A percentile compares a stretch with the other conserved stretches of the same genome.
These are phyloP conservation scores for Epichloe typhina DNA, from an alignment of 2,329 filamentous ascomycete species.

Conservation along the genomic window DNA sequence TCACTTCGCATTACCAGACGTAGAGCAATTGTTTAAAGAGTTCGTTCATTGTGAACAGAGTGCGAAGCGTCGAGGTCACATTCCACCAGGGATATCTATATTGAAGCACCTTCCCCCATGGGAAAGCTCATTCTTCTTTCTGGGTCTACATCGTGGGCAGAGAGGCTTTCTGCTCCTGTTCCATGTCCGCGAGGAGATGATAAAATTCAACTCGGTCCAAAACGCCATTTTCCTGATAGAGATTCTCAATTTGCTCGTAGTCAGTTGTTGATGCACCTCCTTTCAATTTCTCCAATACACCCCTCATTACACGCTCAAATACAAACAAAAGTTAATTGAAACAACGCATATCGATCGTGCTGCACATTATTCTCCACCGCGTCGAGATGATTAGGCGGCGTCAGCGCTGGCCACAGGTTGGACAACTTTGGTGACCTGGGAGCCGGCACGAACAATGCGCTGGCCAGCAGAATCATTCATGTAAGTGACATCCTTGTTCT, in stretches of 20 bases:
- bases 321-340: neutral
- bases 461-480: constrained; percentile 71
- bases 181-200: neutral
- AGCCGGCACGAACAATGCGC: constrained; percentile 73
- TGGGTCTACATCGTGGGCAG: neutral
- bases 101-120: neutral
- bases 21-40: too few species aligned
- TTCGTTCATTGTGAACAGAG: too few species aligned
- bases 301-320: constrained; percentile 1
- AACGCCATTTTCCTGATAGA: constrained; percentile 4
- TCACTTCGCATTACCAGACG: too few species aligned
- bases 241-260: neutral
- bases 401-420: constrained; percentile 73
- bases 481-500: constrained; percentile 70
- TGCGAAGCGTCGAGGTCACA: neutral
- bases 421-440: constrained; percentile 71
- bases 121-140: neutral
- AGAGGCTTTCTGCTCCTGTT: neutral
- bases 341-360: neutral
- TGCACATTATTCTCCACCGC: neutral
- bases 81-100: neutral
- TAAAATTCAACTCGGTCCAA: neutral
- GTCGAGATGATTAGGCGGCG: constrained; percentile 47
- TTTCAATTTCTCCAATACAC: neutral
- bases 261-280: neutral